These are phyloP conservation scores for Vitis amurensis DNA, from an alignment of 164 flowering plant genomes.

Conservation along the genomic window DNA sequence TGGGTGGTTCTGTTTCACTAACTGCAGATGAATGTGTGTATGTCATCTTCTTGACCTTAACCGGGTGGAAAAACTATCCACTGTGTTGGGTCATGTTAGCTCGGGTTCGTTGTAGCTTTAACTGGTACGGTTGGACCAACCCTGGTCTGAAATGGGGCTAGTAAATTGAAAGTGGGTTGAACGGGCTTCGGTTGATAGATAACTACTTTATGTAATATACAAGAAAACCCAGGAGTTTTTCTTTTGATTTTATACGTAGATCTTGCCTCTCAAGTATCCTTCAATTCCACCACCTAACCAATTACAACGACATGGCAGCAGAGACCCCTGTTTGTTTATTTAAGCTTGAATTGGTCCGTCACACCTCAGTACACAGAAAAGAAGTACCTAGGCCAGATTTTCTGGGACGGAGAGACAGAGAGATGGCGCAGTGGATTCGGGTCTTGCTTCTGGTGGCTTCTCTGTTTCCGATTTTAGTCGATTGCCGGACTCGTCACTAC, in stretches of 20 bases:
- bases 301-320: slow-evolving; percentile 50
- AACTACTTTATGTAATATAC: slow-evolving; percentile 22
- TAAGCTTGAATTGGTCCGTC: slow-evolving; percentile 24
- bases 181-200: slow-evolving; percentile 17
- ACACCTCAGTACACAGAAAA: not conserved
- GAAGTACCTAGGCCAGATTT: not conserved
- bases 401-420: not conserved
- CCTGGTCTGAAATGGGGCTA: not conserved
- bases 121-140: slow-evolving; percentile 26
- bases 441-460: slow-evolving; percentile 27
- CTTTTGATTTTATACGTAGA: not conserved
- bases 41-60: slow-evolving; percentile 15
- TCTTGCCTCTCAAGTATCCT: slow-evolving; percentile 8
- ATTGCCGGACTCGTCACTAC: slow-evolving; percentile 60
- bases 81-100: slow-evolving; percentile 11
- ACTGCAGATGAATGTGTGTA: not conserved
- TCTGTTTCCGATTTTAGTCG: slow-evolving; percentile 38
- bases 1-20: not conserved
- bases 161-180: not conserved
- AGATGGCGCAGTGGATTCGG: slow-evolving; percentile 31
- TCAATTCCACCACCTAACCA: slow-evolving; percentile 26
- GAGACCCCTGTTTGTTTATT: slow-evolving; percentile 17
- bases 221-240: slow-evolving; percentile 5
- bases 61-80: not conserved
- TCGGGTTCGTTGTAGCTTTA: slow-evolving; percentile 1